Percentiles rank a stretch among this genome's conserved stretches.
Evolutionary conservation across 2,329 filamentous ascomycete genomes (phyloP).

Genomic region (Zalaria sp.): DNA sequence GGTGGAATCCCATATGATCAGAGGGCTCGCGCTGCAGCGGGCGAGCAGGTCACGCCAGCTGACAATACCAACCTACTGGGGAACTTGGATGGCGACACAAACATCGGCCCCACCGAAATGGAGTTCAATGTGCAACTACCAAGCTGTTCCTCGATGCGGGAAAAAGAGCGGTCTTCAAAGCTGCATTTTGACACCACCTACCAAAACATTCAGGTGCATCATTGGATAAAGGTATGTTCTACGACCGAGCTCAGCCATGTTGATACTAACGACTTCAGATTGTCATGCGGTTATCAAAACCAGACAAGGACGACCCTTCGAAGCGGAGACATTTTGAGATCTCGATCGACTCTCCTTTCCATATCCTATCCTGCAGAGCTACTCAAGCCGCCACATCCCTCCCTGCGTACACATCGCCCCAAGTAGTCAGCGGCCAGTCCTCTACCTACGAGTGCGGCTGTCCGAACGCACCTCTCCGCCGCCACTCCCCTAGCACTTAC

Average conservation of each 20-base stretch:
- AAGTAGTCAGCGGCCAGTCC: constrained; percentile 17
- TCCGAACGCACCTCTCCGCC: constrained; percentile 45
- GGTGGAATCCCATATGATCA: constrained; percentile 61
- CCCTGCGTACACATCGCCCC: constrained; percentile 59
- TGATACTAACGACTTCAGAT: constrained; percentile 39
- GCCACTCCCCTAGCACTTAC: constrained; percentile 32
- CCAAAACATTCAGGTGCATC: constrained; percentile 84
- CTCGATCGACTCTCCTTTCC: constrained; percentile 89
- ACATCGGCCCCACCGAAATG: constrained; percentile 80
- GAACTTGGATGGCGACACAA: constrained; percentile 60
- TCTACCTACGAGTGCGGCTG: constrained; percentile 45
- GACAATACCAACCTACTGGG: constrained; percentile 61
- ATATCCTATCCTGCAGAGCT: constrained; percentile 84
- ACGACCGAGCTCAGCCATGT: constrained; percentile 4
- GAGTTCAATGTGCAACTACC: constrained; percentile 89
- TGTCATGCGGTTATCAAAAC: constrained; percentile 79
- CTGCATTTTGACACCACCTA: constrained; percentile 87
- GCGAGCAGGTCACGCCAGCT: constrained; percentile 38
- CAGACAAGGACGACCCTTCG: constrained; percentile 61
- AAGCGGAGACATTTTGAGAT: constrained; percentile 89
- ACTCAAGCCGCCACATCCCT: constrained; percentile 79
- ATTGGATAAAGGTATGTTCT: constrained; percentile 77
- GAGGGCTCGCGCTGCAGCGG: constrained; percentile 40
- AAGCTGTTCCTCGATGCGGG: constrained; percentile 70
- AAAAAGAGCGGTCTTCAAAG: constrained; percentile 50